Base-by-base conservation (phyloP, 768 basidiomycete species). In the Suillus discolor region DNA sequence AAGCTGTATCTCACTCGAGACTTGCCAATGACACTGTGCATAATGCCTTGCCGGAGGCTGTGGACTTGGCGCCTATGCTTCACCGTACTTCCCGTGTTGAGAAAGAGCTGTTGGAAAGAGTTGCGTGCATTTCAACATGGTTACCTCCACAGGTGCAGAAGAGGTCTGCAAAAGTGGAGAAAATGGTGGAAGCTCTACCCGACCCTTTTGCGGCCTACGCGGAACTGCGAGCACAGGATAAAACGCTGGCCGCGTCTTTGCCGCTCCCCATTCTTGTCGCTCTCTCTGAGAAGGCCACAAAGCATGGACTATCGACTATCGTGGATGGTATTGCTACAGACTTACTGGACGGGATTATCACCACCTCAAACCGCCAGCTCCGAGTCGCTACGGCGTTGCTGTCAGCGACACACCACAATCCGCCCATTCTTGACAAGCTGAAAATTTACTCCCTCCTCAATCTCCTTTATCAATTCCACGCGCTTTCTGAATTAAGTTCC, bases 271-370 rank as follows among this genome's bases (percentile, higher is more conserved):
- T 72, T 69, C 78, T 73, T 64, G 70, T 65, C 57, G 61, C 64
- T 47, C 65, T 80, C 70, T 77, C 76, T 38, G 67, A 72, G 54
- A 69, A 67, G 53, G 80, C 79, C 66, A 68, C 67, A 66, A 68
- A 69, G 61, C 63, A 71, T 70, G 71, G 75, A 79, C 74, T 70
- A 54, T 57, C 74, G 68, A 64, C 63, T 59, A 74, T 79, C 57
- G 66, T 79, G 79, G 79, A 74, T 80, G 54, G 70, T 79, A 75
- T 79, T 71, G 57, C 78, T 62, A 73, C 78, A 80, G 79, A 79
- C 79, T 67, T 81, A 73, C 60, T 81, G 79, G 79, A 72, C 62
- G 66, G 67, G 25, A 67, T 65, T 34, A 68, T 75, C 62, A 68
- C 69, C 39, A 31, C n/a, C 15, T 66, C 64, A 53, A 60, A 67